Base-by-base conservation (phyloP, 2,329 filamentous ascomycete species). In the Emmonsiellopsis sp. region DNA sequence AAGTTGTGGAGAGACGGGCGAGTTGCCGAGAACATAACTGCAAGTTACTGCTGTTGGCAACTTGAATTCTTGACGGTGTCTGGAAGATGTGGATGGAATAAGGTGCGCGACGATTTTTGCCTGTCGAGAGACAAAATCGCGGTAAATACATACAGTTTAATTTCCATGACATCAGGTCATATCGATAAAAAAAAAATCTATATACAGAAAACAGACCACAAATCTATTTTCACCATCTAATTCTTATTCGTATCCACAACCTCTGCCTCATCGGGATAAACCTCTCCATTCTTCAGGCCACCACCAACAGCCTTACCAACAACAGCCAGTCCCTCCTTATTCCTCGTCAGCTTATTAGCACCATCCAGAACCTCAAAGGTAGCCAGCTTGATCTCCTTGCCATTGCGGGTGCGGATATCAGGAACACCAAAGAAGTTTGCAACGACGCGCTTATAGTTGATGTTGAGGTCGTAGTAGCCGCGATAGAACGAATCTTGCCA, bases 401-500 rank as follows among this genome's bases (percentile, higher is more conserved):
- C 71, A 60, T 86, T 87, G 43, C 81, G 73, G 4, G 70, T 76
- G 27, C 78, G 70, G 5, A 86, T 73, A 1, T 77, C 82, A 0
- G 84, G 83, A 62, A 78, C 62, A 42, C 82, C 85, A 59, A 83
- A 89, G 69, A 78, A 89, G 10, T 74, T 73, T 0, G 85, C 85
- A n/a, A 78, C 72, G 2, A 86, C 74, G 44, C 77, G 70, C 9
- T 83, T 73, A 21, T 79, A 74, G 17, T 70, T 74, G 52, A 87
- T 71, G 47, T 78, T 75, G 42, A 88, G 71, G 62, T 85, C 78
- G 59, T 82, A 88, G 69, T 89, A 89, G 1, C 86, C 86, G 14
- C 85, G 77, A 66, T 88, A 89, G 65, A 86, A 88, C 6, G 83
- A 66, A 54, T 88, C 85, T 60, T 84, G 81, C 86, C 85, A 89